Evolutionary conservation across 1,284 basidiomycete genomes (phyloP).

Genomic region (Cutaneotrichosporon curvatum): DNA sequence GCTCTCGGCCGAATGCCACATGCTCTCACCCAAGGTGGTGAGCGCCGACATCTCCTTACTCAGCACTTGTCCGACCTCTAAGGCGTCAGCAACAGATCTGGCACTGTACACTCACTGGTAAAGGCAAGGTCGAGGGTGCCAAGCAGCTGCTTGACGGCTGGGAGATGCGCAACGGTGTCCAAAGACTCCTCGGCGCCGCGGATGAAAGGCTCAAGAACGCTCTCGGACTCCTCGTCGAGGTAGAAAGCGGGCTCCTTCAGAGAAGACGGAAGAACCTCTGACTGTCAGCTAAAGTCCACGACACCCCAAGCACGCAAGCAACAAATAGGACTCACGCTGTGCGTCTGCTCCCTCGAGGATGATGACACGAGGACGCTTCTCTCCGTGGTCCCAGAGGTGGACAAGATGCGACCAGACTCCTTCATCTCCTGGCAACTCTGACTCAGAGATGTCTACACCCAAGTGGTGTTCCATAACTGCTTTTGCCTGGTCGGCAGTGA

Average conservation of each 20-base stretch:
- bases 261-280: neutral
- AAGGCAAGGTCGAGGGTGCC: slow-evolving; percentile 11
- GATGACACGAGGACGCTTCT: slow-evolving; percentile 33
- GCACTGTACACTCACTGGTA: slow-evolving; percentile 2
- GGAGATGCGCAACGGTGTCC: slow-evolving; percentile 4
- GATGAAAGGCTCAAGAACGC: slow-evolving; percentile 11
- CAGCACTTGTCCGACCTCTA: slow-evolving; percentile 36
- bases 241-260: slow-evolving; percentile 11
- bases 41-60: slow-evolving; percentile 39
- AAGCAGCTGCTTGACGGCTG: slow-evolving; percentile 13
- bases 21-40: slow-evolving; percentile 35
- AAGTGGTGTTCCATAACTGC: slow-evolving; percentile 44
- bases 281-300: neutral
- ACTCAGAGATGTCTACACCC: slow-evolving; percentile 29
- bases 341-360: slow-evolving; percentile 37
- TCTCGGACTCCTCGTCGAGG: slow-evolving; percentile 7
- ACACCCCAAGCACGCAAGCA: no score
- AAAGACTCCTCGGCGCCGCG: slow-evolving; percentile 8
- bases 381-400: slow-evolving; percentile 15
- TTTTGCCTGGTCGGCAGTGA: slow-evolving; percentile 39
- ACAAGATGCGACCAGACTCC: slow-evolving; percentile 41
- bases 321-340: slow-evolving; percentile 27
- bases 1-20: slow-evolving; percentile 21
- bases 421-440: slow-evolving; percentile 37
- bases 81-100: slow-evolving; percentile 5